A percentile compares a stretch with the other conserved stretches of the same genome.
These are phyloP conservation scores for Monosporascus ibericus DNA, from an alignment of 2,329 filamentous ascomycete species.

Conservation along the genomic window DNA sequence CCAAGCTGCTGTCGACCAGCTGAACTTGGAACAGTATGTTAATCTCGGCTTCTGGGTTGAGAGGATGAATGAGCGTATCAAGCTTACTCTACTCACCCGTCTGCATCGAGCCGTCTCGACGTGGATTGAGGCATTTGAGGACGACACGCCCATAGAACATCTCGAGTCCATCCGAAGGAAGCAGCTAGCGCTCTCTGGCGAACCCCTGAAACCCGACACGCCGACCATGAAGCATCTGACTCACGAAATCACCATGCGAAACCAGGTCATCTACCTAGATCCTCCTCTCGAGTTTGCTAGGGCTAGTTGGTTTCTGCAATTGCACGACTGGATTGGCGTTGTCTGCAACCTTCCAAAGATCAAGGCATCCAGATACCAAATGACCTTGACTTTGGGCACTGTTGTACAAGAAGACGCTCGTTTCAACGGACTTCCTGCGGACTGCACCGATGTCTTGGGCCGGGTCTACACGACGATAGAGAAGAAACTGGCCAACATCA, in stretches of 20 bases:
- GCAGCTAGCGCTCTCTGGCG: constrained; percentile 35
- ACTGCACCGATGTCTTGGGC: constrained; percentile 73
- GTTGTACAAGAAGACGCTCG: constrained; percentile 58
- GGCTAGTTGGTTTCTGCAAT: constrained; percentile 86
- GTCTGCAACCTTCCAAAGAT: constrained; percentile 91
- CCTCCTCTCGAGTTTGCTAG: constrained; percentile 87
- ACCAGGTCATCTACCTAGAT: constrained; percentile 94
- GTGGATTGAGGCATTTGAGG: constrained; percentile 84
- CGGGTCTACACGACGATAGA: constrained; percentile 81
- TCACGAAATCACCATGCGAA: constrained; percentile 94
- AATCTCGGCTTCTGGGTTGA: constrained; percentile 89
- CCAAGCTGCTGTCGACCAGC: constrained; percentile 88
- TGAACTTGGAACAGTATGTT: constrained; percentile 93
- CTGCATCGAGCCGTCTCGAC: constrained; percentile 76
- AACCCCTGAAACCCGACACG: constrained; percentile 41
- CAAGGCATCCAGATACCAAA: constrained; percentile 92
- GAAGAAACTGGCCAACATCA: constrained; percentile 71
- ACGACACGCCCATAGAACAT: constrained; percentile 38
- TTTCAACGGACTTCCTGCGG: constrained; percentile 78
- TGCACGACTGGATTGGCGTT: constrained; percentile 89
- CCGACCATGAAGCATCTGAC: constrained; percentile 69
- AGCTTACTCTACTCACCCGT: constrained; percentile 70
- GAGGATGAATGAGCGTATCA: constrained; percentile 79
- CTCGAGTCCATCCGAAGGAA: constrained; percentile 48
- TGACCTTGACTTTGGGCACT: constrained; percentile 60